Conservation (phyloP, 2,329 filamentous ascomycete species). For the Simplicillium sp. region DNA sequence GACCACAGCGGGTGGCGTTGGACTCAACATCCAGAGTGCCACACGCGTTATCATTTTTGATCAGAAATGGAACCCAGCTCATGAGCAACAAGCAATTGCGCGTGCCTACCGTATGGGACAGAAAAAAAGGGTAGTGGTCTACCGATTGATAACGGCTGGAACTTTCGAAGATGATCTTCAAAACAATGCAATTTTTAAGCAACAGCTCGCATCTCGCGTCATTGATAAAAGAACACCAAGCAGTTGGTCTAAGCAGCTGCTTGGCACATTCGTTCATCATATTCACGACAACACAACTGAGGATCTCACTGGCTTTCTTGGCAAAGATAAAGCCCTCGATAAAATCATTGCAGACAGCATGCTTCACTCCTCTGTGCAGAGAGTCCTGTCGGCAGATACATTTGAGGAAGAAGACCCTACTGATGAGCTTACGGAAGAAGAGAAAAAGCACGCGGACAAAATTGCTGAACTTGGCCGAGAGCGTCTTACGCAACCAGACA, state of each 20-base stretch:
- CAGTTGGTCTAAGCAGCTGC: constrained; percentile 56
- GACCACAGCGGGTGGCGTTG: constrained; percentile 71
- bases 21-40: constrained; percentile 74
- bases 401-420: constrained; percentile 56
- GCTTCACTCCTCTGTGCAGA: too few relatives aligned
- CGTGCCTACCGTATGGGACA: constrained; percentile 82
- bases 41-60: constrained; percentile 85
- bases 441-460: constrained; percentile 47
- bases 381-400: constrained; percentile 58
- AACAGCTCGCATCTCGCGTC: constrained; percentile 66
- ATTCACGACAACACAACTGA: constrained; percentile 42
- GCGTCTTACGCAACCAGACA: constrained; percentile 20
- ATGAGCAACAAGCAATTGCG: constrained; percentile 81
- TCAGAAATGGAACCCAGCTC: constrained; percentile 68
- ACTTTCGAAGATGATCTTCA: constrained; percentile 71
- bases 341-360: constrained; percentile 22
- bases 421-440: constrained; percentile 34
- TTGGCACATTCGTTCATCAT: constrained; percentile 20
- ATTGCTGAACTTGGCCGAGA: constrained; percentile 51
- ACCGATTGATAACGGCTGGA: constrained; percentile 68
- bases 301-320: constrained; percentile 41
- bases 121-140: constrained; percentile 71
- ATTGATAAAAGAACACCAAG: constrained; percentile 74
- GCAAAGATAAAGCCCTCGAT: constrained; percentile 55
- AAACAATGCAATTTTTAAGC: constrained; percentile 72